Evolutionary conservation across 2,329 filamentous ascomycete species (phyloP).

Genomic region (Arachnomyces sp.): DNA sequence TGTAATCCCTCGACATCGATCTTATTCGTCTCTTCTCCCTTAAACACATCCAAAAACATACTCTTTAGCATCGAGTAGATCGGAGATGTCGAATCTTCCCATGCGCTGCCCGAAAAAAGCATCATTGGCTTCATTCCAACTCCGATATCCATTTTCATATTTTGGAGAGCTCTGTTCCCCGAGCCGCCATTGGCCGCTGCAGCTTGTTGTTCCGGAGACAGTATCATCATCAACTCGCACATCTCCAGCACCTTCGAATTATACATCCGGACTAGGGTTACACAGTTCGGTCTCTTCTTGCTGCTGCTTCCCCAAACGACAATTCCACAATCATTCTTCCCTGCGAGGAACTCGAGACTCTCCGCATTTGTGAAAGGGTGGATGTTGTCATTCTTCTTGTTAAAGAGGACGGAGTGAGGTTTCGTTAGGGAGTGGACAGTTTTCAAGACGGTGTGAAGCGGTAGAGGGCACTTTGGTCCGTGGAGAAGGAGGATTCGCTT

Average conservation of each 20-base stretch:
- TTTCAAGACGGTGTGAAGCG: conserved; percentile 73
- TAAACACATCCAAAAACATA: conserved; percentile 85
- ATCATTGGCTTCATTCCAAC: conserved; percentile 84
- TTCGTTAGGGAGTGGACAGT: conserved; percentile 81
- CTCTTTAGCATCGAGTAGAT: conserved; percentile 82
- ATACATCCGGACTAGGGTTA: conserved; percentile 79
- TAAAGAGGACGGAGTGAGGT: conserved; percentile 81
- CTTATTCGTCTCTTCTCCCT: conserved; percentile 68
- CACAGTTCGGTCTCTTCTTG: conserved; percentile 90
- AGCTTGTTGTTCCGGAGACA: conserved; percentile 55
- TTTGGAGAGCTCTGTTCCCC: conserved; percentile 41
- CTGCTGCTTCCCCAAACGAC: conserved; percentile 76
- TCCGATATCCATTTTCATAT: conserved; percentile 57
- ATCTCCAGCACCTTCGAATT: conserved; percentile 86
- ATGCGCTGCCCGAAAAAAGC: conserved; percentile 80
- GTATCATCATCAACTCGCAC: conserved; percentile 80
- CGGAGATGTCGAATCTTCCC: conserved; percentile 71
- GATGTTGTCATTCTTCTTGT: conserved; percentile 85
- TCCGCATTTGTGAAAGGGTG: conserved; percentile 88
- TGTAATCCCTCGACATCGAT: conserved; percentile 93
- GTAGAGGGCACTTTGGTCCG: conserved; percentile 74
- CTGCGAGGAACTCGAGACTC: conserved; percentile 87
- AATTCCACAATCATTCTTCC: conserved; percentile 89
- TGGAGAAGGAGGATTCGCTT: conserved; percentile 86
- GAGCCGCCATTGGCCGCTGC: conserved; percentile 41